phyloP scores from a whole-genome alignment of 2,329 filamentous ascomycete species.

The Alternaria incomplexa region DNA sequence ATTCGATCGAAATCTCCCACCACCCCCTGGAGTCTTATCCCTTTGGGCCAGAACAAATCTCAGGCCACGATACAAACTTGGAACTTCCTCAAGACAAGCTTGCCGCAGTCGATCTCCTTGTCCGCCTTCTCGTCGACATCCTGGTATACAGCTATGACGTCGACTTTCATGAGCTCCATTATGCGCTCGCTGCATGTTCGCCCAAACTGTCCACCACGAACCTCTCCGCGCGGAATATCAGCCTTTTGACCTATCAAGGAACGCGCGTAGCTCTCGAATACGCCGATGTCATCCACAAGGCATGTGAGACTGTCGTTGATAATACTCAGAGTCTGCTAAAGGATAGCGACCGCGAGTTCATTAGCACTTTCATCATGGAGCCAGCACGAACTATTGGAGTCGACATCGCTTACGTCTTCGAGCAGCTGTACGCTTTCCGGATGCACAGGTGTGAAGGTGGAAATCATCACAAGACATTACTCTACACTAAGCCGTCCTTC shows the following conservation, averaged over 20 bases:
- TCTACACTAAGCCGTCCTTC: not conserved
- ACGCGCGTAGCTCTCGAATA: not conserved
- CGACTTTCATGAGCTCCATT: not conserved
- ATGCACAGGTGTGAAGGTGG: not conserved
- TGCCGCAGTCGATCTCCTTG: not conserved
- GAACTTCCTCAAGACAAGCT: not conserved
- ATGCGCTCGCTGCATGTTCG: not conserved
- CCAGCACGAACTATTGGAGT: conserved; percentile 1
- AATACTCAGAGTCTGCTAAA: conserved; percentile 2
- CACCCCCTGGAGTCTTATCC: not conserved
- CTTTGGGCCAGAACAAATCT: not conserved
- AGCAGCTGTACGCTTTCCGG: conserved; percentile 2
- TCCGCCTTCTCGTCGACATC: conserved; percentile 2
- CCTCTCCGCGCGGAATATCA: not conserved
- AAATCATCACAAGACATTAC: conserved; percentile 1
- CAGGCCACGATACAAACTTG: not conserved
- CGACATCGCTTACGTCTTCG: conserved; percentile 1
- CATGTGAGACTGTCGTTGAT: not conserved
- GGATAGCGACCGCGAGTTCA: not conserved
- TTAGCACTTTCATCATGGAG: not conserved
- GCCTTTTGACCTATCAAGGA: not conserved
- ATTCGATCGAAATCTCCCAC: not conserved
- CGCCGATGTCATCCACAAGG: not conserved
- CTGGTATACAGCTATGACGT: not conserved
- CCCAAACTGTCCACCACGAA: not conserved